These are phyloP conservation scores for Hymenoscyphus albidus DNA, from an alignment of 2,329 filamentous ascomycete genomes.

Conservation along the genomic window DNA sequence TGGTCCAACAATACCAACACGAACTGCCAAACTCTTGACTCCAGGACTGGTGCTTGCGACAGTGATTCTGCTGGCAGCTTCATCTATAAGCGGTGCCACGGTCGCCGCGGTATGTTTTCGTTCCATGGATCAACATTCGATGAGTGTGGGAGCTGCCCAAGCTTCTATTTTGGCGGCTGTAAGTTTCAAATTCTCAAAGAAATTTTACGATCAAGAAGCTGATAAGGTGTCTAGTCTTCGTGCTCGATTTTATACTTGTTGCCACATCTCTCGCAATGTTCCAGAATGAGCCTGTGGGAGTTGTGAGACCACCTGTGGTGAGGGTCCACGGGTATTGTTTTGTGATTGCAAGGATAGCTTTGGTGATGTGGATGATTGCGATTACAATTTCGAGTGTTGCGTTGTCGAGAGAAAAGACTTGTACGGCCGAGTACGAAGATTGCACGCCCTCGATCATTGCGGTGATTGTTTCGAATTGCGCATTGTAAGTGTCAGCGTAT, in stretches of 20 bases:
- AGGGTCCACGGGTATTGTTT: slow-evolving; percentile 26
- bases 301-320: slow-evolving; percentile 20
- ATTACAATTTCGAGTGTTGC: slow-evolving; percentile 23
- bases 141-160: slow-evolving; percentile 17
- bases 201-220: not conserved
- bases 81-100: slow-evolving; percentile 15
- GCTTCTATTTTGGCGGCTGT: slow-evolving; percentile 24
- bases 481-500: slow-evolving; percentile 20
- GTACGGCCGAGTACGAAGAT: slow-evolving; percentile 10
- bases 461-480: slow-evolving; percentile 21
- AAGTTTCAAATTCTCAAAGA: slow-evolving; percentile 9
- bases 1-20: not conserved
- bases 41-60: slow-evolving; percentile 22
- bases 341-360: slow-evolving; percentile 24
- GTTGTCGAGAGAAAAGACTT: slow-evolving; percentile 19
- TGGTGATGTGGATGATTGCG: slow-evolving; percentile 25
- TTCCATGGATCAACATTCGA: slow-evolving; percentile 13
- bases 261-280: slow-evolving; percentile 21
- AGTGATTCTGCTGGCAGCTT: slow-evolving; percentile 14
- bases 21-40: slow-evolving; percentile 19
- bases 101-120: slow-evolving; percentile 15
- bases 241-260: slow-evolving; percentile 25
- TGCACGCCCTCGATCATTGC: slow-evolving; percentile 23
- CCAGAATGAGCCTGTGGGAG: slow-evolving; percentile 23
- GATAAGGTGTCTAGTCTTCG: slow-evolving; percentile 17